phyloP scores from a whole-genome alignment of 164 flowering plant genomes.

The Tinospora cordifolia region DNA sequence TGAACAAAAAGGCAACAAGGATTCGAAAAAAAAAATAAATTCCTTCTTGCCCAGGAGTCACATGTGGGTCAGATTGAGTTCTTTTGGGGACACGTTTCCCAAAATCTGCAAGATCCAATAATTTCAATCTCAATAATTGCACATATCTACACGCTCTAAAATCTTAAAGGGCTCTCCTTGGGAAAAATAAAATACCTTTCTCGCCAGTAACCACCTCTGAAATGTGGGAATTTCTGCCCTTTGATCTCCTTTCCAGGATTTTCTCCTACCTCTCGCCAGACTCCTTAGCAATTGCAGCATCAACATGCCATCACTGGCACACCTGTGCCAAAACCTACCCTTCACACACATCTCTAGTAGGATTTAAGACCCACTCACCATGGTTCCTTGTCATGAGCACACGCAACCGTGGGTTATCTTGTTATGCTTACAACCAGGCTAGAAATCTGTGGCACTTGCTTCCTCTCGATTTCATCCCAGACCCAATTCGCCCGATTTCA shows the following conservation, averaged over 20 bases:
- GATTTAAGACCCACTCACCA: conserved; percentile 16
- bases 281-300: conserved; percentile 46
- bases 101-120: conserved; percentile 3
- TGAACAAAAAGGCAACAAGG: conserved; percentile 5
- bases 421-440: conserved; percentile 37
- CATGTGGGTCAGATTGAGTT: conserved; percentile 9
- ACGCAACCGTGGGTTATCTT: conserved; percentile 21
- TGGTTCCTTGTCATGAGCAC: conserved; percentile 52
- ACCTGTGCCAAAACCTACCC: conserved; percentile 20
- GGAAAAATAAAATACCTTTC: conserved; percentile 13
- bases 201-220: neutral
- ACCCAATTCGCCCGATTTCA: conserved; percentile 35
- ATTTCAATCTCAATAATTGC: conserved; percentile 11
- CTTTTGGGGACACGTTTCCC: conserved; percentile 3
- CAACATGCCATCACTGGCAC: conserved; percentile 48
- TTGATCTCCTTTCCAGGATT: conserved; percentile 45
- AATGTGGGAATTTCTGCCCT: conserved; percentile 58
- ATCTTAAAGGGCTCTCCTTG: neutral
- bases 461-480: conserved; percentile 29
- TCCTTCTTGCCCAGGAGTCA: conserved; percentile 9
- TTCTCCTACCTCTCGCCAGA: conserved; percentile 62
- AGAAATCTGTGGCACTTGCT: conserved; percentile 34
- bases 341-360: neutral
- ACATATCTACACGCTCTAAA: neutral
- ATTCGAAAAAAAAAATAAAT: conserved; percentile 4